Conservation (phyloP, 768 basidiomycete species). For the Lactifluus rugatus region DNA sequence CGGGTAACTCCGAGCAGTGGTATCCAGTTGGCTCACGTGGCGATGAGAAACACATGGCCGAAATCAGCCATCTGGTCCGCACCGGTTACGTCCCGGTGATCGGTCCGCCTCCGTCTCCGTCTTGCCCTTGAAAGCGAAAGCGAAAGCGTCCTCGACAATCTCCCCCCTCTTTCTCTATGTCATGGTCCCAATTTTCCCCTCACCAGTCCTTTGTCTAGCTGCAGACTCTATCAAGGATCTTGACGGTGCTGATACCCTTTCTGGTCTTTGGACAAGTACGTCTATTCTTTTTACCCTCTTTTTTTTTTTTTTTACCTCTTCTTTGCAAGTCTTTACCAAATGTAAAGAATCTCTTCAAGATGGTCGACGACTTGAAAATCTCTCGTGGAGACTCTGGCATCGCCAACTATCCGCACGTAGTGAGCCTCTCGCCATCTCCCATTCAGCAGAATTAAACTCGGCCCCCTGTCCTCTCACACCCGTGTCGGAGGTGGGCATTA, state of each 20-base stretch:
- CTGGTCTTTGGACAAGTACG: constrained; percentile 59
- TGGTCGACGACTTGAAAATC: constrained; percentile 77
- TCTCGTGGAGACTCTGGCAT: constrained; percentile 81
- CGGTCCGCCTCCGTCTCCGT: not conserved
- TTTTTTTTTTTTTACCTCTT: constrained; percentile 1
- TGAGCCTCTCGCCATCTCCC: constrained; percentile 22
- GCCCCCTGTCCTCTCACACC: constrained; percentile 14
- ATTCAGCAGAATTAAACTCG: constrained; percentile 16
- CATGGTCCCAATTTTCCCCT: constrained; percentile 47
- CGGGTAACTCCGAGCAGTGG: no score
- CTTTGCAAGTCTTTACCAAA: constrained; percentile 62
- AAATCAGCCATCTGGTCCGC: no score
- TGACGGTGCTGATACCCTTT: constrained; percentile 58
- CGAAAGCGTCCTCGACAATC: no score
- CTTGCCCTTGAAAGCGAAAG: no score
- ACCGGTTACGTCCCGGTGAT: not conserved
- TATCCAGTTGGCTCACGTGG: no score
- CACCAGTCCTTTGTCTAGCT: constrained; percentile 56
- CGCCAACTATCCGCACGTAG: constrained; percentile 43
- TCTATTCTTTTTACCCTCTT: constrained; percentile 14
- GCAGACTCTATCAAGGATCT: constrained; percentile 58
- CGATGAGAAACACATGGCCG: no score
- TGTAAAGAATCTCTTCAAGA: constrained; percentile 72
- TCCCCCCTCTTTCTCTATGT: constrained; percentile 9
- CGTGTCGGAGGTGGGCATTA: constrained; percentile 10